phyloP scores from a whole-genome alignment of 495 filamentous ascomycete species.

The Terfezia claveryi region DNA sequence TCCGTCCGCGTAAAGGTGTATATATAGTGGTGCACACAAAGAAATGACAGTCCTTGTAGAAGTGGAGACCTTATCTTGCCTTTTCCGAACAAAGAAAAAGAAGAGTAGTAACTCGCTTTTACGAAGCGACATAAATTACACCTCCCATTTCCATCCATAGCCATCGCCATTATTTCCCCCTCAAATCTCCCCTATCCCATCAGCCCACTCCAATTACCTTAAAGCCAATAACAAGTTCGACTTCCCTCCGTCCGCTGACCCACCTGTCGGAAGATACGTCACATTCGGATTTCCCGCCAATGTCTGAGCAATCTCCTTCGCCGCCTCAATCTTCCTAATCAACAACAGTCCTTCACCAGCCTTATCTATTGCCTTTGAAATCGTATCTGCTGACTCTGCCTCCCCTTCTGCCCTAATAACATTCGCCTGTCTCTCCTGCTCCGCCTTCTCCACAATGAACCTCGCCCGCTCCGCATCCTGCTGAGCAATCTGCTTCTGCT shows the following conservation, averaged over 20 bases:
- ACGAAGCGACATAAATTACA: no score
- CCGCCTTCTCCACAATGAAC: conserved; percentile 96
- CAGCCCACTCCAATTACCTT: neutral
- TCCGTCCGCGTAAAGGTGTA: no score
- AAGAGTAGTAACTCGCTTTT: no score
- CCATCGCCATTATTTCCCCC: no score
- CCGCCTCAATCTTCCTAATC: conserved; percentile 93
- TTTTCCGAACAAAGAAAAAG: no score
- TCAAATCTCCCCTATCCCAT: no score
- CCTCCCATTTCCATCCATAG: no score
- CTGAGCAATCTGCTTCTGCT: conserved; percentile 99
- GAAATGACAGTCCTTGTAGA: no score
- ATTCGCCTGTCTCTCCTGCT: conserved; percentile 96
- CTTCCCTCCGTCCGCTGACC: conserved; percentile 34
- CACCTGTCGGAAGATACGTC: conserved; percentile 70
- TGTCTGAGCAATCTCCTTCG: conserved; percentile 84
- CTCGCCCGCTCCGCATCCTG: conserved; percentile 92
- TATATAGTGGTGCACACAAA: no score
- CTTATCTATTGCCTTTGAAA: conserved; percentile 79
- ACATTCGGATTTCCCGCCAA: conserved; percentile 84
- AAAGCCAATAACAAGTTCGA: conserved; percentile 24
- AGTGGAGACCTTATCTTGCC: neutral
- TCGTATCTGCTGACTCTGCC: conserved; percentile 85
- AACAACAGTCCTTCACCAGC: conserved; percentile 76
- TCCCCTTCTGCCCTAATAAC: conserved; percentile 96